Evolutionary conservation across 805 yeast genomes (phyloP).

Genomic region (Metschnikowia arizonensis): DNA sequence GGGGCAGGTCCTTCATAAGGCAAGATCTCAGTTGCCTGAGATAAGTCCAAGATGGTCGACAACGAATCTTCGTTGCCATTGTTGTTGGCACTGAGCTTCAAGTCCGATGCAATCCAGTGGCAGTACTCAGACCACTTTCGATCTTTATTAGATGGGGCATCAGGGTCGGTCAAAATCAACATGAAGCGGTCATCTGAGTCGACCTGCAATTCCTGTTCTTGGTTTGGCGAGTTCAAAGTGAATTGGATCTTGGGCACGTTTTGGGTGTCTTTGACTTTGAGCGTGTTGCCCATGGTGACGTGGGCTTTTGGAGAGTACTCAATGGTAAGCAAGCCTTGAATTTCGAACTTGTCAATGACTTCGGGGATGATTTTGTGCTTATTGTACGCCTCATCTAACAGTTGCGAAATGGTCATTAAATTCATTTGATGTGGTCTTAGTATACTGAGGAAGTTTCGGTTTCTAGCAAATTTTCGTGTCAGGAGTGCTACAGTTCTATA

Average conservation of each 20-base stretch:
- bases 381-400: constrained; percentile 47
- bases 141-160: constrained; percentile 82
- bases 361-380: constrained; percentile 52
- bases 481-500: constrained; percentile 11
- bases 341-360: constrained; percentile 44
- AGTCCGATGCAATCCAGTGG: constrained; percentile 64
- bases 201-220: constrained; percentile 41
- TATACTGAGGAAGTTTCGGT: background rate
- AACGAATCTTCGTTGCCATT: constrained; percentile 18
- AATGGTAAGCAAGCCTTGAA: constrained; percentile 58
- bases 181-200: constrained; percentile 55
- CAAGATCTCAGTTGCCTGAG: constrained; percentile 41
- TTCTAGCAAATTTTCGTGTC: constrained; percentile 1
- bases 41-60: constrained; percentile 30
- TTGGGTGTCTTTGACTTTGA: constrained; percentile 65
- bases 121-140: constrained; percentile 85
- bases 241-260: constrained; percentile 61
- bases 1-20: constrained; percentile 84
- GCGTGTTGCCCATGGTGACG: constrained; percentile 76
- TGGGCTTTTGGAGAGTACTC: constrained; percentile 53
- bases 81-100: constrained; percentile 39
- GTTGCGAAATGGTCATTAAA: constrained; percentile 51
- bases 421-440: constrained; percentile 28
- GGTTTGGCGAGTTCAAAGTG: constrained; percentile 49
- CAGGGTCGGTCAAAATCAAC: constrained; percentile 85